Conservation (phyloP, 257 asterid species). For the Prunella vulgaris region DNA sequence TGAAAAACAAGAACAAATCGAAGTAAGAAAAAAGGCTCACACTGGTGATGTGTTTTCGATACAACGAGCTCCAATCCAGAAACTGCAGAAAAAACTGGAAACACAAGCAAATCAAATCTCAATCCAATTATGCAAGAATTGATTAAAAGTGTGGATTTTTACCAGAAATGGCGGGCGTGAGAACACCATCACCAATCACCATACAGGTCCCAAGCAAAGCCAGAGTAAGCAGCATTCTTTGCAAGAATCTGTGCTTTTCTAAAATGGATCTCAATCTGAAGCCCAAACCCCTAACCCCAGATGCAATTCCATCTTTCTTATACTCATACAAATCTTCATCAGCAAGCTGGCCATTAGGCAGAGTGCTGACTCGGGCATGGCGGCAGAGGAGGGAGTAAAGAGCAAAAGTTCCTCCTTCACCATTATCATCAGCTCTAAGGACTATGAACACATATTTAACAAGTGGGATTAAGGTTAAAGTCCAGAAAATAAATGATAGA, state of each 20-base stretch:
- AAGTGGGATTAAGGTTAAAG: slow-evolving; percentile 79
- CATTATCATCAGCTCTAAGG: slow-evolving; percentile 89
- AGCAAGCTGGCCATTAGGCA: slow-evolving; percentile 94
- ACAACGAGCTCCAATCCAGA: slow-evolving; percentile 90
- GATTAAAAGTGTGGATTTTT: neutral
- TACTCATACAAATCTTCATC: slow-evolving; percentile 85
- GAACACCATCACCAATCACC: slow-evolving; percentile 98
- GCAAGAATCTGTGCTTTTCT: slow-evolving; percentile 63
- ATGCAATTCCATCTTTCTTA: slow-evolving; percentile 50
- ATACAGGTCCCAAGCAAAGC: slow-evolving; percentile 94
- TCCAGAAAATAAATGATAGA: slow-evolving; percentile 86
- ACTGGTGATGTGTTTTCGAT: slow-evolving; percentile 79
- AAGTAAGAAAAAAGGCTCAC: slow-evolving; percentile 42
- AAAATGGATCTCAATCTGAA: slow-evolving; percentile 63
- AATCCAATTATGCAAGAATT: neutral
- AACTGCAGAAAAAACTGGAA: slow-evolving; percentile 95
- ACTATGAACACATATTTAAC: slow-evolving; percentile 84
- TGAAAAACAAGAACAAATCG: neutral
- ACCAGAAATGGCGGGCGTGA: slow-evolving; percentile 97
- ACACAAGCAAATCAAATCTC: slow-evolving; percentile 21
- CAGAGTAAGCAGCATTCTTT: slow-evolving; percentile 62
- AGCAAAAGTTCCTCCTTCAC: slow-evolving; percentile 98
- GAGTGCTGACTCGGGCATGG: slow-evolving; percentile 68
- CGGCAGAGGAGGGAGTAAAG: slow-evolving; percentile 81
- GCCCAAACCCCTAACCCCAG: slow-evolving; percentile 43